A percentile compares a stretch with the other conserved stretches of the same genome.
Conservation (phyloP, 768 basidiomycete genomes). For the Boletus eberwhitei region DNA sequence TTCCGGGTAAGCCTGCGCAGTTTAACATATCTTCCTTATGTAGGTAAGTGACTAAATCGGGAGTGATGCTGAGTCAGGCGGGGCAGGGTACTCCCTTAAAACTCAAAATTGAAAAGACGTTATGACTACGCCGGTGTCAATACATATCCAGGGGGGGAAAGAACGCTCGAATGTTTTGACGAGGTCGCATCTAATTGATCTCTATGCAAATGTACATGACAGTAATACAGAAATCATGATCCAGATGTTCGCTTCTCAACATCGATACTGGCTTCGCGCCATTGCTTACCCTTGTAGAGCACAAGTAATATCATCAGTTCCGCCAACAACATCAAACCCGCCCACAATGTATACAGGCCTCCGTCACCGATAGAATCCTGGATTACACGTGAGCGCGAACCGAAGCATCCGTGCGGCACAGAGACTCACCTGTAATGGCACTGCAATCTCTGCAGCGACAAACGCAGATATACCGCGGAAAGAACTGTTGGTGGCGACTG, state of each 20-base stretch:
- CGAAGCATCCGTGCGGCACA: background rate
- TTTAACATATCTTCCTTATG: no score
- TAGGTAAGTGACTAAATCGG: no score
- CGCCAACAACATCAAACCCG: conserved; percentile 51
- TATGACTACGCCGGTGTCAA: no score
- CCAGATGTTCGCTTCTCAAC: conserved; percentile 32
- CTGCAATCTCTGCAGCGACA: conserved; percentile 67
- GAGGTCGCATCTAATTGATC: background rate
- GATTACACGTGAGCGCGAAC: background rate
- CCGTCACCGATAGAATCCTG: conserved; percentile 77
- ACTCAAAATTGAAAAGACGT: no score
- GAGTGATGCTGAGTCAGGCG: no score
- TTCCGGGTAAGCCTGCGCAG: no score
- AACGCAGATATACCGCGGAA: conserved; percentile 71
- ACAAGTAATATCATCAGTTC: conserved; percentile 59
- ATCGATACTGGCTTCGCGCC: conserved; percentile 53
- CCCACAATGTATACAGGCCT: conserved; percentile 71
- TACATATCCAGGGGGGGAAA: no score
- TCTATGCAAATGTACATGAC: background rate
- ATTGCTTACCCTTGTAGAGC: conserved; percentile 54
- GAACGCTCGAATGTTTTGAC: background rate
- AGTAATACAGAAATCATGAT: background rate
- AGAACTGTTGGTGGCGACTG: conserved; percentile 71
- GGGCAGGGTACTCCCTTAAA: no score
- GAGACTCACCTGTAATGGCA: conserved; percentile 56